Evolutionary conservation across 768 basidiomycete genomes (phyloP), one percentile per base, ranked within the genome.

Genomic region (Termitomyces sp.): DNA sequence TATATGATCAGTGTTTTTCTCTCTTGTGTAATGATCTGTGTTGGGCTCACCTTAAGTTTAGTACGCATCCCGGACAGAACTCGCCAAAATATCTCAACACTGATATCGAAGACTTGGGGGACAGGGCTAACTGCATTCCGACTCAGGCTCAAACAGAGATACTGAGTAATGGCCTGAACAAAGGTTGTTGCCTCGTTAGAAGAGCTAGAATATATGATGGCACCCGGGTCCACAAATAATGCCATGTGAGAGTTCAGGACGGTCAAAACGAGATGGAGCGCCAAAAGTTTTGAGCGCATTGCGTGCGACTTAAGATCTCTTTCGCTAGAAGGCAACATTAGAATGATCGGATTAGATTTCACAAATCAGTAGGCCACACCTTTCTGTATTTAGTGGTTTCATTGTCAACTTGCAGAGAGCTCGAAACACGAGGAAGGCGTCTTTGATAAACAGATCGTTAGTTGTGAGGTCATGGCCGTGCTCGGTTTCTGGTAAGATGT

Each of bases 11-110:
- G 23, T 38, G 11, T 43, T 27, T 15, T 3, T 33, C 52, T 48
- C 29, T 40, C 16, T 38, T 36, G 39, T 55, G 43, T 36, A 45
- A 42, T 20, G 7, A 20, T 7, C 31, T 25, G n/a, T 45, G n/a
- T 7, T 31, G n/a, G 33, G 63, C 73, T 38, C 60, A 92, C 94
- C 86, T 99, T 99, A 61, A 99, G 82, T 74, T 92, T 96, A 16
- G 91, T 92, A 27, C 97, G 84, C 85, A 99, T 87, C 11, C 93
- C 91, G 41, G 89, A 84, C n/a, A 98, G 70, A 46, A 97, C 89
- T 62, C 92, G 83, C 94, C 96, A 98, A 72, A 98, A 98, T 56
- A 98, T 97, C 73, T 98, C 97, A 46, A 98, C 95, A 64, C 93
- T 94, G 49, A 94, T 85, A 67, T 99, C 97, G 69, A 99, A 99